Conservation (phyloP, 2,329 filamentous ascomycete species). For the Tolypocladium album region DNA sequence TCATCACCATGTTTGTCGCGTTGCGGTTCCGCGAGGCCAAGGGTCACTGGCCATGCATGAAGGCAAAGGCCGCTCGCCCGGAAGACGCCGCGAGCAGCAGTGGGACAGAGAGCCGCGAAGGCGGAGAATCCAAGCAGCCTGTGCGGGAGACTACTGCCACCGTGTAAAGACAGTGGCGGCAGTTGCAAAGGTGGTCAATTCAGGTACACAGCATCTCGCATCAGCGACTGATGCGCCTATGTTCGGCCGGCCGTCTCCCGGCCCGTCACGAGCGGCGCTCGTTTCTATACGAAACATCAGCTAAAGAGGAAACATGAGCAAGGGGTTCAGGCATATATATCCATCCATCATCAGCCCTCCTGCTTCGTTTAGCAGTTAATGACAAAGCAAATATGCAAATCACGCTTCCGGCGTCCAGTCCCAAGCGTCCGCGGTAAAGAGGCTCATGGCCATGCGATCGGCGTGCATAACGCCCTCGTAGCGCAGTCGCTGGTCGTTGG, state of each 20-base stretch:
- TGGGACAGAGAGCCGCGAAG: slow-evolving; percentile 15
- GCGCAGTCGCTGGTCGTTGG: slow-evolving; percentile 37
- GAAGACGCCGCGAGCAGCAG: slow-evolving; percentile 9
- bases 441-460: slow-evolving; percentile 36
- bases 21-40: slow-evolving; percentile 57
- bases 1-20: slow-evolving; percentile 57
- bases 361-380: not conserved
- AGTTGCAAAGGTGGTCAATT: not conserved
- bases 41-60: slow-evolving; percentile 36
- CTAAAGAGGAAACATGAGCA: not conserved
- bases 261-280: not conserved
- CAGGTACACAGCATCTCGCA: not conserved
- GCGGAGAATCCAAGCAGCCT: slow-evolving; percentile 11
- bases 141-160: slow-evolving; percentile 15
- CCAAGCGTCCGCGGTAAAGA: slow-evolving; percentile 49
- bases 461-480: slow-evolving; percentile 37
- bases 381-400: slow-evolving; percentile 4
- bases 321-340: not conserved
- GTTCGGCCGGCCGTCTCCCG: not conserved
- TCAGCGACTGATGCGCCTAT: not conserved
- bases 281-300: not conserved
- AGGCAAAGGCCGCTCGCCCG: slow-evolving; percentile 15
- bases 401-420: slow-evolving; percentile 45
- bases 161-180: not conserved
- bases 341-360: not conserved